These are phyloP conservation scores for Drechslerella dactyloides DNA, from an alignment of 2,329 filamentous ascomycete genomes.

Conservation along the genomic window DNA sequence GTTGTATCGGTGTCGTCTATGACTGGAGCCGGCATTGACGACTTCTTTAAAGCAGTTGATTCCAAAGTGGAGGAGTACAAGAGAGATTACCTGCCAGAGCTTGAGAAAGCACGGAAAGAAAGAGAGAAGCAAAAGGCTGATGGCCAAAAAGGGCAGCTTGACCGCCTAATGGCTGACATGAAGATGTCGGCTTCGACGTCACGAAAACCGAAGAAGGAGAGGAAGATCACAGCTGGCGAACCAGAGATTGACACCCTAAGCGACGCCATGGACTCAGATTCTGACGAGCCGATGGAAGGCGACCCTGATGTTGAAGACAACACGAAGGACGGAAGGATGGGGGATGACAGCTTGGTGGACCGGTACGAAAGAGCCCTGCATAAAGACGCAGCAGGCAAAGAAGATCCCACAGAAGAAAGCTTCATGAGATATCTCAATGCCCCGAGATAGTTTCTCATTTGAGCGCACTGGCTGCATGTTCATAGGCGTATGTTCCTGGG, in stretches of 20 bases:
- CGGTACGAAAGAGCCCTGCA: conserved; percentile 53
- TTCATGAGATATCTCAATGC: conserved; percentile 54
- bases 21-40: conserved; percentile 87
- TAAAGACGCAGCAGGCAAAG: conserved; percentile 39
- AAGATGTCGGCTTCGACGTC: conserved; percentile 61
- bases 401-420: conserved; percentile 51
- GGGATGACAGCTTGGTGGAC: conserved; percentile 51
- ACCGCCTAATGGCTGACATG: conserved; percentile 96
- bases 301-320: conserved; percentile 52
- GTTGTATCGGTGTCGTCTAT: conserved; percentile 91
- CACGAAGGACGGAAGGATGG: conserved; percentile 44
- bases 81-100: conserved; percentile 86
- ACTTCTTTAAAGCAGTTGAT: conserved; percentile 89
- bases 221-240: conserved; percentile 47
- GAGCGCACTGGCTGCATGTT: conserved; percentile 32
- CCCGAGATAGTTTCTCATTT: conserved; percentile 9
- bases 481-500: conserved; percentile 27
- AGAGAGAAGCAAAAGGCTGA: conserved; percentile 74
- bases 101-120: conserved; percentile 77
- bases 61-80: conserved; percentile 88
- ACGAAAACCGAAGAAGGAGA: conserved; percentile 54
- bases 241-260: conserved; percentile 52
- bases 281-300: conserved; percentile 53
- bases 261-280: conserved; percentile 53
- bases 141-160: conserved; percentile 78